Percentiles rank a stretch among this genome's conserved stretches.
Conservation (phyloP, 2,329 filamentous ascomycete genomes). For the Claviceps lovelessii region DNA sequence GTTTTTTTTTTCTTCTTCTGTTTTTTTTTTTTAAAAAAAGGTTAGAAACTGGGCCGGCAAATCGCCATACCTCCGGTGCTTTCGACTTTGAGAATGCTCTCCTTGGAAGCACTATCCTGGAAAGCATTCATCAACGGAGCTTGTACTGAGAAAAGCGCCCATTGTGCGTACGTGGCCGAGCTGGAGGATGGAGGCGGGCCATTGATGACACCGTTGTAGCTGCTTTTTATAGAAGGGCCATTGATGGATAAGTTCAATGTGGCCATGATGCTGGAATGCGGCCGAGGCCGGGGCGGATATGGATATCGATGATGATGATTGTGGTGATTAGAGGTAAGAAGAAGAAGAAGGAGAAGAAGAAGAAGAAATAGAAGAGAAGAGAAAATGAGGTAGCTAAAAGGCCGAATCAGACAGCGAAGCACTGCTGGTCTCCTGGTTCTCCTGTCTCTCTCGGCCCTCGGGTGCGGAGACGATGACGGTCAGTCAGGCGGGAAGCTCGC, state of each 20-base stretch:
- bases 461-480: background rate
- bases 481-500: background rate
- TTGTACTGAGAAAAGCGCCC: slow-evolving; percentile 88
- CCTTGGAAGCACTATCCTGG: slow-evolving; percentile 71
- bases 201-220: slow-evolving; percentile 49
- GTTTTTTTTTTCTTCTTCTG: too few species aligned
- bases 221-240: slow-evolving; percentile 72
- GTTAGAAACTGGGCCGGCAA: background rate
- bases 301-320: background rate
- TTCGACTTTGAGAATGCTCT: slow-evolving; percentile 91
- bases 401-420: background rate
- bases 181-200: slow-evolving; percentile 34
- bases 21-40: background rate
- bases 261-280: slow-evolving; percentile 42
- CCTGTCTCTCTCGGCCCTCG: background rate
- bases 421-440: background rate
- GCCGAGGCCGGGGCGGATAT: background rate
- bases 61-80: slow-evolving; percentile 58
- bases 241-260: slow-evolving; percentile 68
- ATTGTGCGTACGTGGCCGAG: slow-evolving; percentile 77
- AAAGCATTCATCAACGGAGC: slow-evolving; percentile 88
- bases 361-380: too few species aligned
- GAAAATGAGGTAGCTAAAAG: slow-evolving; percentile 1
- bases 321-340: too few species aligned
- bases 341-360: background rate